These are phyloP conservation scores for Backusella circina DNA, from an alignment of 192 early-diverging fungal species.

Conservation along the genomic window DNA sequence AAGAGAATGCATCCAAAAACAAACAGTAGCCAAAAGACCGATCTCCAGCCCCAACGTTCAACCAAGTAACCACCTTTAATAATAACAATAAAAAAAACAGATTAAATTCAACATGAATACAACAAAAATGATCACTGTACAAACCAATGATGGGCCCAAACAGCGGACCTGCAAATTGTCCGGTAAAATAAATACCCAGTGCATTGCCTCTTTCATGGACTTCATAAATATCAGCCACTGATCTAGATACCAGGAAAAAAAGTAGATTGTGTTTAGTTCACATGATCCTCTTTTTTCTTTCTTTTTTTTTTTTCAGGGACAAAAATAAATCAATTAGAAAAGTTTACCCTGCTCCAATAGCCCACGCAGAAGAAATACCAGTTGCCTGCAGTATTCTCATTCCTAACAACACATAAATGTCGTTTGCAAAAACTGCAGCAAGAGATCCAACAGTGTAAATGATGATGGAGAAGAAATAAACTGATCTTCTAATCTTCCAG, in stretches of 20 bases:
- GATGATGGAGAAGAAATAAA: slow-evolving; percentile 38
- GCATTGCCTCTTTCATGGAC: slow-evolving; percentile 32
- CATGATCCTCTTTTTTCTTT: not conserved
- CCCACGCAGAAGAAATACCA: slow-evolving; percentile 41
- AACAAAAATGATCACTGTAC: slow-evolving; percentile 23
- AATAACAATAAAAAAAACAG: not conserved
- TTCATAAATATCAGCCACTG: slow-evolving; percentile 31
- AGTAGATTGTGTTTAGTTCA: slow-evolving; percentile 31
- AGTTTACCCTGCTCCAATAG: slow-evolving; percentile 43
- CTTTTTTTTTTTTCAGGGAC: not conserved
- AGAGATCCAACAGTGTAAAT: slow-evolving; percentile 41
- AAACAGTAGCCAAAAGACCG: slow-evolving; percentile 8
- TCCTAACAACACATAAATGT: slow-evolving; percentile 31
- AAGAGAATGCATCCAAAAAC: slow-evolving; percentile 7
- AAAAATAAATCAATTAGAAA: not conserved
- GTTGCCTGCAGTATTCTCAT: slow-evolving; percentile 42
- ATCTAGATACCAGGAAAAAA: slow-evolving; percentile 37
- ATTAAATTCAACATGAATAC: not conserved
- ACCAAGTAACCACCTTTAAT: slow-evolving; percentile 1
- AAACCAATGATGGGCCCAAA: slow-evolving; percentile 40
- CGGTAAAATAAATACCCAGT: slow-evolving; percentile 28
- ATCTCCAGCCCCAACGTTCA: slow-evolving; percentile 8
- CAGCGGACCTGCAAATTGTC: slow-evolving; percentile 32
- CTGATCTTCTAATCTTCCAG: slow-evolving; percentile 39
- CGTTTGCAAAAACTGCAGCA: slow-evolving; percentile 36